Conservation (phyloP, 1,139 yeast species). For the Tardiomyces blankii region DNA sequence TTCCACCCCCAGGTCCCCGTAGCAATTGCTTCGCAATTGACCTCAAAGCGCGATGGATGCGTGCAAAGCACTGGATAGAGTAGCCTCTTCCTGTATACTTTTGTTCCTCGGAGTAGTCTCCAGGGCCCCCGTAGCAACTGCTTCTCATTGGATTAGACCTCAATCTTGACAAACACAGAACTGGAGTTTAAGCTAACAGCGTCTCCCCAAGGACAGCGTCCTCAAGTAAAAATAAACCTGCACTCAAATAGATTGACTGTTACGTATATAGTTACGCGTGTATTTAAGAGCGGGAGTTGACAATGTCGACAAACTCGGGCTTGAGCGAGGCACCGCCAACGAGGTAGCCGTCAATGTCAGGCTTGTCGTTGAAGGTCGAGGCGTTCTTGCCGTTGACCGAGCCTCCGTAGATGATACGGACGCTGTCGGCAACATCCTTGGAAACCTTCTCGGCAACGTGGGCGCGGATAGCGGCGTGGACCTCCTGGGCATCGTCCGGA, state of each 20-base stretch:
- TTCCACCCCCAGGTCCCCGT: no score
- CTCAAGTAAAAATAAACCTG: not conserved
- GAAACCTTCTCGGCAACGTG: slow-evolving; percentile 73
- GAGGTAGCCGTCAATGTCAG: slow-evolving; percentile 94
- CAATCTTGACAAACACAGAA: no score
- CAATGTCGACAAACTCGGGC: slow-evolving; percentile 93
- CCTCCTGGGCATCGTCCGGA: slow-evolving; percentile 86
- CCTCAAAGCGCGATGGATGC: no score
- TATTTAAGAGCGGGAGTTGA: slow-evolving; percentile 34
- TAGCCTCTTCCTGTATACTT: no score
- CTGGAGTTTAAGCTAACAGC: no score
- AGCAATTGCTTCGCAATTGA: no score
- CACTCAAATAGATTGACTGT: not conserved
- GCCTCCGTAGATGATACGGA: slow-evolving; percentile 97
- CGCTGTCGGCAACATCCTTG: slow-evolving; percentile 58
- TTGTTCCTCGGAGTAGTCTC: no score
- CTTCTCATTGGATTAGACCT: no score
- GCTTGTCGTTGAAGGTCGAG: slow-evolving; percentile 78
- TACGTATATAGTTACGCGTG: not conserved
- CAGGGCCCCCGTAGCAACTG: no score
- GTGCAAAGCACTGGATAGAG: no score
- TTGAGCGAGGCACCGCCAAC: slow-evolving; percentile 99
- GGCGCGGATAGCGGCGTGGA: slow-evolving; percentile 81
- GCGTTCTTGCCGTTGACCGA: slow-evolving; percentile 96
- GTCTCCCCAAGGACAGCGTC: no score